A percentile compares a stretch with the other conserved stretches of the same genome.
Evolutionary conservation across 371 early-diverging fungal genomes (phyloP).

Genomic region (Mucor racemosus): DNA sequence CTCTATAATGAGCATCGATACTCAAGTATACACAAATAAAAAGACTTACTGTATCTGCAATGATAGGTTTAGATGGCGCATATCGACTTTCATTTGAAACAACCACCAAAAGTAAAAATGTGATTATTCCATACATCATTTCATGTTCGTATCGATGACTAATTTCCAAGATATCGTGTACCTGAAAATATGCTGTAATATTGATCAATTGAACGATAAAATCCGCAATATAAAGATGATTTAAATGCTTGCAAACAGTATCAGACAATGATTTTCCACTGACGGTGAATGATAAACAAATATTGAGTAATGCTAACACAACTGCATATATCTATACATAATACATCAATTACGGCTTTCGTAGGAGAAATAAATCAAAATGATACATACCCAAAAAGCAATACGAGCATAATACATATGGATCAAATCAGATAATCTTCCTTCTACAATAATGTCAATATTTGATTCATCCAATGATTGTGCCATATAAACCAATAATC

Average conservation of each 20-base stretch:
- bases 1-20: background rate
- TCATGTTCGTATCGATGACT: slow-evolving; percentile 33
- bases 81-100: slow-evolving; percentile 41
- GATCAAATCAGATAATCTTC: slow-evolving; percentile 6
- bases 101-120: slow-evolving; percentile 24
- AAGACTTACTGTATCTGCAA: slow-evolving; percentile 39
- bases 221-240: slow-evolving; percentile 28
- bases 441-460: slow-evolving; percentile 1
- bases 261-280: slow-evolving; percentile 20
- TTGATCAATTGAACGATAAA: slow-evolving; percentile 36
- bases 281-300: slow-evolving; percentile 20
- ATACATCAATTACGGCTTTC: no score
- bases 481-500: slow-evolving; percentile 1
- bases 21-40: no score
- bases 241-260: slow-evolving; percentile 37
- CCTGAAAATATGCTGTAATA: slow-evolving; percentile 38
- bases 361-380: background rate
- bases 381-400: slow-evolving; percentile 22
- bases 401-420: slow-evolving; percentile 9
- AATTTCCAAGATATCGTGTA: slow-evolving; percentile 21
- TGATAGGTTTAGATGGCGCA: slow-evolving; percentile 31
- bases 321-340: slow-evolving; percentile 30
- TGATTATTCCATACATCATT: slow-evolving; percentile 21
- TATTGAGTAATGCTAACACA: slow-evolving; percentile 26
- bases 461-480: background rate